phyloP scores from a whole-genome alignment of 2,329 filamentous ascomycete genomes.

The Calonectria montana region DNA sequence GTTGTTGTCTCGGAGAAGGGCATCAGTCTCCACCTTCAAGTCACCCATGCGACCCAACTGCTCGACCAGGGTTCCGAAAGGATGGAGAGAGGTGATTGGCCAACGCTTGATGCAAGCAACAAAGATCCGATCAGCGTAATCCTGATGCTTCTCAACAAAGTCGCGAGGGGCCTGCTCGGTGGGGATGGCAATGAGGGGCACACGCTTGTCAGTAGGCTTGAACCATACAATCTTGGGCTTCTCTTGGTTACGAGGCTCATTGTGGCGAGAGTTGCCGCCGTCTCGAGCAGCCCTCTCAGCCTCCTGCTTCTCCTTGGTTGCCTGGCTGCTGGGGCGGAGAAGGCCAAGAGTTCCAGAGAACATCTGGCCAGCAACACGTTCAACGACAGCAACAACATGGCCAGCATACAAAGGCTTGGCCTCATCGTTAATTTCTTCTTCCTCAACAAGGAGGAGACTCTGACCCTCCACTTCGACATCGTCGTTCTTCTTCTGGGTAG shows the following conservation, averaged over 20 bases:
- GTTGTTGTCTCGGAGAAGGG: constrained; percentile 97
- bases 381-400: constrained; percentile 96
- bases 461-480: constrained; percentile 99
- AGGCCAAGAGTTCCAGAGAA: constrained; percentile 97
- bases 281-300: constrained; percentile 94
- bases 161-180: constrained; percentile 97
- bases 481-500: constrained; percentile 99
- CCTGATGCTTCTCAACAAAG: constrained; percentile 98
- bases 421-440: constrained; percentile 98
- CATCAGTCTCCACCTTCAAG: constrained; percentile 97
- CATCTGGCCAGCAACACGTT: constrained; percentile 98
- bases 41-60: constrained; percentile 98
- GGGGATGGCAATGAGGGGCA: constrained; percentile 96
- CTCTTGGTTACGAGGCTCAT: constrained; percentile 85
- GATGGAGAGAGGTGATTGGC: constrained; percentile 99
- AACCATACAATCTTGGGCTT: constrained; percentile 99
- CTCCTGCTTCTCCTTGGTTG: constrained; percentile 99
- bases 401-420: constrained; percentile 97
- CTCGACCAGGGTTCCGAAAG: constrained; percentile 97
- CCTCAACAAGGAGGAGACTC: constrained; percentile 94
- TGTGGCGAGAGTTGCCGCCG: constrained; percentile 75
- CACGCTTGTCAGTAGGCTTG: constrained; percentile 99
- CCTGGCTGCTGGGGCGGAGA: constrained; percentile 95
- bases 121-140: constrained; percentile 97
- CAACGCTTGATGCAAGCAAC: constrained; percentile 99